Evolutionary conservation across 1,284 basidiomycete species (phyloP).

Genomic region (Cryptococcus jaspeensis): DNA sequence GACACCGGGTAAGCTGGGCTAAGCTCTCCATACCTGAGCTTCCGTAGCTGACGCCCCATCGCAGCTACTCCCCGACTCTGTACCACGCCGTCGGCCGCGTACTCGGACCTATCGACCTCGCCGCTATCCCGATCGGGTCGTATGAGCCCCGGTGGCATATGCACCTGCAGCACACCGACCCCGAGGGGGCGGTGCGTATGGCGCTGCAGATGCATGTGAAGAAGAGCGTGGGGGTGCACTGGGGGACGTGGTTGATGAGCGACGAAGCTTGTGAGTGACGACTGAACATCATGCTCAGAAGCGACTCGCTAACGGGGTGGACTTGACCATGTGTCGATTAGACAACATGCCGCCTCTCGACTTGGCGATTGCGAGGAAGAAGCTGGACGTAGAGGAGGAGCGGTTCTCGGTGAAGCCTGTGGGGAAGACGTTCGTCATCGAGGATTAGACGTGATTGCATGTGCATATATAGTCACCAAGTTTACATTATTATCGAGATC

Average conservation of each 20-base stretch:
- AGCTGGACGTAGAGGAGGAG: slow-evolving; percentile 34
- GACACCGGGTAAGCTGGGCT: slow-evolving; percentile 43
- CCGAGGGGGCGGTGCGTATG: slow-evolving; percentile 51
- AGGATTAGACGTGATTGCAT: slow-evolving; percentile 2
- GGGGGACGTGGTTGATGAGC: slow-evolving; percentile 55
- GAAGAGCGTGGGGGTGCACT: slow-evolving; percentile 52
- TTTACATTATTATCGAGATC: background rate
- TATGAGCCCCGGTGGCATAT: slow-evolving; percentile 53
- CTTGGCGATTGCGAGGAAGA: slow-evolving; percentile 37
- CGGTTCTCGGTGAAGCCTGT: slow-evolving; percentile 39
- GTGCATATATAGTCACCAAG: background rate
- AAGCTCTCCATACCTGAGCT: background rate
- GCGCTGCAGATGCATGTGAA: slow-evolving; percentile 44
- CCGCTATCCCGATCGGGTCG: slow-evolving; percentile 54
- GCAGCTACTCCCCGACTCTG: slow-evolving; percentile 51
- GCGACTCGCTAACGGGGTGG: background rate
- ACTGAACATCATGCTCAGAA: background rate
- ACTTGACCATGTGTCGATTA: background rate
- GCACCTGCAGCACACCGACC: slow-evolving; percentile 51
- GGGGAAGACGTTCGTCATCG: slow-evolving; percentile 42
- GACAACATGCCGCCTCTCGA: slow-evolving; percentile 46
- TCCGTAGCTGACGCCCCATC: slow-evolving; percentile 4
- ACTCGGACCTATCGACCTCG: slow-evolving; percentile 52
- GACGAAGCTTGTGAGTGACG: slow-evolving; percentile 48
- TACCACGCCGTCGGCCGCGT: slow-evolving; percentile 52